Evolutionary conservation across 345 rosid genomes (phyloP), one percentile per base, ranked within the genome.

Genomic region (Microcos paniculata): DNA sequence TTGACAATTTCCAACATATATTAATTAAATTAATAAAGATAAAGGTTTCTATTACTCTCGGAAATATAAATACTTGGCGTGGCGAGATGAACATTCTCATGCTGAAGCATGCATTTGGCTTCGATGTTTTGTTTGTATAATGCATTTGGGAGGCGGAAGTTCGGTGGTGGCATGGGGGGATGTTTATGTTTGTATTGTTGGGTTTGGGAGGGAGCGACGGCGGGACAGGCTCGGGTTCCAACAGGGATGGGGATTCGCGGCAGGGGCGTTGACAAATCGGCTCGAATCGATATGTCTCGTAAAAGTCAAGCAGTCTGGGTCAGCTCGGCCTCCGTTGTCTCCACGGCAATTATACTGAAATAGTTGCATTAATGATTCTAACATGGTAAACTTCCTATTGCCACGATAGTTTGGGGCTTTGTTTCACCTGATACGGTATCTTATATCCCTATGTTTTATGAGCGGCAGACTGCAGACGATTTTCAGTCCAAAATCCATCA

Each of bases 231-330:
- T 74, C 75, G 76, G 56, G 14, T 77, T 33, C 53, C 80, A 2
- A 78, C 12, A 67, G 18, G 63, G 69, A 7, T 81, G 45, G 83
- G 87, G 85, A 82, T 86, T 84, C 62, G 81, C 68, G 78, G 71
- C 67, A 43, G 65, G 58, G 40, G 73, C 16, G 76, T 81, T 85
- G 80, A 81, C 81, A 80, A 68, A 76, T 59, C 72, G 31, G 64
- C 72, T 71, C 77, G 11, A 55, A 71, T 61, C 61, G 64, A 45
- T 42, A 28, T 86, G 89, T 82, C 77, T 26, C 42, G 62, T 66
- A 74, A 83, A 83, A 81, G 85, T 45, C 28, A 0, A 81, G 76
- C 85, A 76, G 26, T 76, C 82, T 80, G 33, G 87, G 59, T 76
- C 33, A 5, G 14, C 76, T 81, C 74, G 35, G 56, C 18, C 78